Conservation (phyloP, 176 grass and related monocot genomes). For the Oryza brachyantha region DNA sequence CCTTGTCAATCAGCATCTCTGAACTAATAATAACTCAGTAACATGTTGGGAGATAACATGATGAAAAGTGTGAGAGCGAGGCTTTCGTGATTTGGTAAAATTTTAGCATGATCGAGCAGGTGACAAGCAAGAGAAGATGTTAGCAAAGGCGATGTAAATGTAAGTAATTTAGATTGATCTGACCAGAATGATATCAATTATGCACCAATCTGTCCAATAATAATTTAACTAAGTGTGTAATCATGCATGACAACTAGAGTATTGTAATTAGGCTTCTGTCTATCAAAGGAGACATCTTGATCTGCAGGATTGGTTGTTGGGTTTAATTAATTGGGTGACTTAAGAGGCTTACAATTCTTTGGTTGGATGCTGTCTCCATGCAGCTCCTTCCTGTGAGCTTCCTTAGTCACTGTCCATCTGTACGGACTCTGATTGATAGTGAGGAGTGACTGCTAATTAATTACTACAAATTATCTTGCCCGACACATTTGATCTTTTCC, state of each 20-base stretch:
- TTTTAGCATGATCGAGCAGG: neutral
- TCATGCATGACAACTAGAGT: neutral
- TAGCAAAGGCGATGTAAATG: neutral
- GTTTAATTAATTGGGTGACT: neutral
- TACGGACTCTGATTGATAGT: neutral
- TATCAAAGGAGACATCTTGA: neutral
- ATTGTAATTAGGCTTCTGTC: neutral
- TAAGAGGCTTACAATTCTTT: neutral
- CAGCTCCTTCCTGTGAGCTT: constrained; percentile 12
- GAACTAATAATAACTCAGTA: neutral
- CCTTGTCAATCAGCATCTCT: neutral
- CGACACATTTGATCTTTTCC: neutral
- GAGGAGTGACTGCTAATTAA: neutral
- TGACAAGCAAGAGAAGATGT: neutral
- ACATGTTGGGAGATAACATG: neutral
- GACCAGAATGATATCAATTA: neutral
- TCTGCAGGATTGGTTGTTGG: neutral
- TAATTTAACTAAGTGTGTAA: too few species aligned
- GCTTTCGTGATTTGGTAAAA: neutral
- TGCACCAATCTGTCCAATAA: neutral
- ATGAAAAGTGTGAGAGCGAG: neutral
- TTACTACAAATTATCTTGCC: neutral
- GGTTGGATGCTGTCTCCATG: constrained; percentile 1
- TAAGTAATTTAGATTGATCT: neutral
- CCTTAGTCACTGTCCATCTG: neutral